Evolutionary conservation across 306 rosid species (phyloP).

Genomic region (Rosa persica): DNA sequence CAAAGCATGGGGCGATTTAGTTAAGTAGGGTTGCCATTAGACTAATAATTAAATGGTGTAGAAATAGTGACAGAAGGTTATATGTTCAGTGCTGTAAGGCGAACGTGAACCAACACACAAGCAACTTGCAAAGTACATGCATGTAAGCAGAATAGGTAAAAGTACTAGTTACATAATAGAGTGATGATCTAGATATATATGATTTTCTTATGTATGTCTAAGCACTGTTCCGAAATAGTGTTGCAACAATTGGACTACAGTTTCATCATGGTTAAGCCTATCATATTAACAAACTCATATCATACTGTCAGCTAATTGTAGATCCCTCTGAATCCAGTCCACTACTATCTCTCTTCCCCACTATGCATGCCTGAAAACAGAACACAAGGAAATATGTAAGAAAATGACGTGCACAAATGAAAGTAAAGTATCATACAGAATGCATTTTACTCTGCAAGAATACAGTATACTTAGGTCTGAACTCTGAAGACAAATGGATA

Average conservation of each 20-base stretch:
- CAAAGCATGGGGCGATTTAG: too few species aligned
- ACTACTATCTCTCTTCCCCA: not conserved
- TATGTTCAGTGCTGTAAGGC: too few species aligned
- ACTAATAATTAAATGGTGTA: too few species aligned
- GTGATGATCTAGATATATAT: not conserved
- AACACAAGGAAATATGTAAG: not conserved
- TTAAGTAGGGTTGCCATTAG: too few species aligned
- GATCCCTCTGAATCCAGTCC: slow-evolving; percentile 6
- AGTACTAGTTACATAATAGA: not conserved
- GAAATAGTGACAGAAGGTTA: too few species aligned
- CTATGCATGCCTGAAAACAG: slow-evolving; percentile 14
- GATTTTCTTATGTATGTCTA: not conserved
- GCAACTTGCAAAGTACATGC: not conserved
- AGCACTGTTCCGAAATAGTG: not conserved
- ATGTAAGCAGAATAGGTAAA: not conserved
- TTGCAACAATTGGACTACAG: not conserved
- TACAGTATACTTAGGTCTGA: not conserved
- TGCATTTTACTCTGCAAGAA: not conserved
- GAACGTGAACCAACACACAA: too few species aligned
- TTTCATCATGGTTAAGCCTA: not conserved
- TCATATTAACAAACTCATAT: not conserved
- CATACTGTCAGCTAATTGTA: not conserved
- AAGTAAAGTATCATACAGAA: not conserved
- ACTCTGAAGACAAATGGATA: not conserved
- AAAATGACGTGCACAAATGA: not conserved